Percentiles rank a stretch among this genome's conserved stretches.
Evolutionary conservation across 2,329 filamentous ascomycete genomes (phyloP).

Genomic region (Stromatinia cepivora): DNA sequence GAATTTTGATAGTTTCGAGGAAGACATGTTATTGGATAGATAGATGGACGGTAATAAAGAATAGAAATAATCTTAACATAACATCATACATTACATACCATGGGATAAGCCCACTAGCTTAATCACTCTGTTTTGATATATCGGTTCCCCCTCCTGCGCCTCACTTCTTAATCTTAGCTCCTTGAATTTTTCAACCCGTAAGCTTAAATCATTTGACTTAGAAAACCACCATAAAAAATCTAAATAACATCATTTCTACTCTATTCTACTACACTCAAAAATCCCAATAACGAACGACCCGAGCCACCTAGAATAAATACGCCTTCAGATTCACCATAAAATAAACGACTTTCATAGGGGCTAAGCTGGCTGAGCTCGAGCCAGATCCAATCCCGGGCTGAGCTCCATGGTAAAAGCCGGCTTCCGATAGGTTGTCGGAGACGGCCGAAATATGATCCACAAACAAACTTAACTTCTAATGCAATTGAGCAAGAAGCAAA

Average conservation of each 20-base stretch:
- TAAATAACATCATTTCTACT: no score
- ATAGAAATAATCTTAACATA: neutral
- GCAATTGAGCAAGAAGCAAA: neutral
- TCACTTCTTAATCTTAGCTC: no score
- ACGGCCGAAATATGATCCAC: slow-evolving; percentile 11
- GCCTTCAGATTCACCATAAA: neutral
- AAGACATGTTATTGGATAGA: neutral
- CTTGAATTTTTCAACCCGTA: no score
- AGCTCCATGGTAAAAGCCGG: neutral
- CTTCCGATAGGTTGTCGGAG: slow-evolving; percentile 7
- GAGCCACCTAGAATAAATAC: neutral
- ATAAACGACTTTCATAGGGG: neutral
- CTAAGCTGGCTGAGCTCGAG: neutral
- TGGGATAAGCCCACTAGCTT: no score
- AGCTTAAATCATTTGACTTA: no score
- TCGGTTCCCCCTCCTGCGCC: no score
- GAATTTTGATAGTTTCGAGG: neutral
- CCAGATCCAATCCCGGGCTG: neutral
- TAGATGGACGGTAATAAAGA: neutral
- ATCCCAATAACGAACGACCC: neutral
- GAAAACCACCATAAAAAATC: no score
- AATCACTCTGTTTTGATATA: no score
- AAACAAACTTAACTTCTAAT: neutral
- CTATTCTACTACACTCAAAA: neutral
- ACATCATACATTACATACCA: neutral